These are phyloP conservation scores for Pseudomonodictys pantanalensis DNA, from an alignment of 495 filamentous ascomycete species.

Conservation along the genomic window DNA sequence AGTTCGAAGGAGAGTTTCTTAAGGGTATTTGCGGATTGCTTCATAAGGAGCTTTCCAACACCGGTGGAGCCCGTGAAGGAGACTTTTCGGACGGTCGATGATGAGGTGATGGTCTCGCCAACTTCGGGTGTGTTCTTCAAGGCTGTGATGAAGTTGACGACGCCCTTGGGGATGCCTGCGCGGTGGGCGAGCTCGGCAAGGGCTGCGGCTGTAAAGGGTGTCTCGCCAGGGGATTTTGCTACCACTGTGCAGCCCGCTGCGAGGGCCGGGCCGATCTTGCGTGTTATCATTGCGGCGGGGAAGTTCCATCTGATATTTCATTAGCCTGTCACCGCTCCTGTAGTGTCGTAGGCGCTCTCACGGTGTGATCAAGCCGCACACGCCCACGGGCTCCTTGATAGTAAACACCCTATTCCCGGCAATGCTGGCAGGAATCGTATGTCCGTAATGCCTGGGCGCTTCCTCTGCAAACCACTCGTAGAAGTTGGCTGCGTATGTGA, in stretches of 20 bases:
- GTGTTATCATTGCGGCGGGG: conserved; percentile 47
- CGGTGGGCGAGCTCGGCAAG: conserved; percentile 56
- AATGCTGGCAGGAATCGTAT: conserved; percentile 60
- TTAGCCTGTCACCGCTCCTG: background rate
- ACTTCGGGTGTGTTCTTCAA: conserved; percentile 62
- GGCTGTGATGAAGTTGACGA: conserved; percentile 59
- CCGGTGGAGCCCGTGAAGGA: conserved; percentile 69
- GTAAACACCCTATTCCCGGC: conserved; percentile 46
- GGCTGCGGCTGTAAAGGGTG: conserved; percentile 56
- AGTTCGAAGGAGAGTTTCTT: conserved; percentile 74
- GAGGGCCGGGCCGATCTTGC: conserved; percentile 50
- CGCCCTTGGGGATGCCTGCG: conserved; percentile 59
- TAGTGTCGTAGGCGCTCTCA: background rate
- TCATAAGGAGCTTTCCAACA: conserved; percentile 62
- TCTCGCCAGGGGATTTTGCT: conserved; percentile 65
- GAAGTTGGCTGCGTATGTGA: conserved; percentile 68
- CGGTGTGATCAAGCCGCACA: conserved; percentile 91
- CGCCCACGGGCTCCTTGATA: conserved; percentile 73
- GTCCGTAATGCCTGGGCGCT: conserved; percentile 66
- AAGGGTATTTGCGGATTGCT: conserved; percentile 57
- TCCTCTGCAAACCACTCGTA: conserved; percentile 80
- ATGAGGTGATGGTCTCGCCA: conserved; percentile 63
- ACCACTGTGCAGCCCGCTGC: conserved; percentile 62
- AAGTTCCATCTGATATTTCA: conserved; percentile 43
- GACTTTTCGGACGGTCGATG: conserved; percentile 64